Evolutionary conservation across 306 rosid genomes (phyloP), one percentile per base, ranked within the genome.

Genomic region (Medicago ruthenica): DNA sequence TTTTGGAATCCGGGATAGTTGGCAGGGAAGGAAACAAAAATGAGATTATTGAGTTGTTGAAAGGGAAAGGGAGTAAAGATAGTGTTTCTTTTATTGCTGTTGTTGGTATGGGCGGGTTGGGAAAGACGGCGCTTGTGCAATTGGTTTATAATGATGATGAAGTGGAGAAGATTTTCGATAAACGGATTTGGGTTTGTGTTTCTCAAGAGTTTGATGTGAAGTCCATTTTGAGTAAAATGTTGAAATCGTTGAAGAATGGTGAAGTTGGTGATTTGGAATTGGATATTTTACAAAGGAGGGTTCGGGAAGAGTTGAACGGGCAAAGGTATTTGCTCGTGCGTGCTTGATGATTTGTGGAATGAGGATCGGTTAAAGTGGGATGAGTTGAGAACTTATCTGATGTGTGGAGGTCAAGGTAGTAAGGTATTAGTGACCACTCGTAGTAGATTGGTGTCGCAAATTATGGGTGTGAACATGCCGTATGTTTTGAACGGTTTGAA

Each of bases 351-450:
- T 61, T 8, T 61, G 67, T 61, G 67, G 67, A 61, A 61, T 61
- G 67, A 61, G 15, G 34, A 61, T 31, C 67, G 15, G 65, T 13
- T 61, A 2, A 31, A 31, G 67, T 61, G 67, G 67, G 67, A 61
- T 7, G 44, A 60, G n/a, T 60, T 60, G 17, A 60, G 41, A 27
- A 24, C 37, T 59, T 59, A 59, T 61, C 15, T 61, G 42, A 61
- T 61, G 67, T 61, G 42, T 61, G 67, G 44, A 15, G 67, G 42
- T 61, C 67, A 61, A 61, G 67, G 67, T 34, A 61, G 67, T 14
- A 61, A 61, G 67, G 34, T 61, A 31, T 5, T 31, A 31, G 67
- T 14, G 44, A 61, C 42, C 3, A 61, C 42, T 31, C 42, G 67
- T 15, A 61, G 67, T 61, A 61, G 2, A 7, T 7, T 61, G 41